A percentile compares a stretch with the other conserved stretches of the same genome.
These are phyloP conservation scores for Echeveria elegans DNA, from an alignment of 164 flowering plant genomes.

Conservation along the genomic window DNA sequence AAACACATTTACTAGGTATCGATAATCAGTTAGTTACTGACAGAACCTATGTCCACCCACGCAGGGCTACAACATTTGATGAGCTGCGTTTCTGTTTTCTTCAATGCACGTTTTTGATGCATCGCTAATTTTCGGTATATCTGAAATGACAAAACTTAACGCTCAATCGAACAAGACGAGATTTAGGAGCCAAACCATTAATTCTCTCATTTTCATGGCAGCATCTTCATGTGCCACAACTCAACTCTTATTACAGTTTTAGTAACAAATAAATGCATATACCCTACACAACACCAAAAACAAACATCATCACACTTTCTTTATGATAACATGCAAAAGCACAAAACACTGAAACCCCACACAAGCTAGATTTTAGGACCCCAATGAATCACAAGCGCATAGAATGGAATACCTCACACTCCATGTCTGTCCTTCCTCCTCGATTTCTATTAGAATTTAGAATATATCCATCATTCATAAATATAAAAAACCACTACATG, in stretches of 20 bases:
- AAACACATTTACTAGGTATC: not conserved
- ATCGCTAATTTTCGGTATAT: too few relatives aligned
- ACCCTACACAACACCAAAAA: not conserved
- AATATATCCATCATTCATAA: not conserved
- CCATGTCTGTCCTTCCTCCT: too few relatives aligned
- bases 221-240: not conserved
- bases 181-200: not conserved
- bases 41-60: too few relatives aligned
- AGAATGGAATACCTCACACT: too few relatives aligned
- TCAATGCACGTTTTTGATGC: too few relatives aligned
- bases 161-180: not conserved
- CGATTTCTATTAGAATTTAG: too few relatives aligned
- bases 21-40: too few relatives aligned
- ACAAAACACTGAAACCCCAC: slow-evolving; percentile 1
- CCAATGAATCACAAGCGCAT: too few relatives aligned
- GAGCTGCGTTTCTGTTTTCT: too few relatives aligned
- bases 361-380: not conserved
- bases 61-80: too few relatives aligned
- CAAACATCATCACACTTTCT: not conserved
- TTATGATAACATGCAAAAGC: not conserved
- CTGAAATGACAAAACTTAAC: not conserved
- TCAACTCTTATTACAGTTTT: too few relatives aligned
- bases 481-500: not conserved
- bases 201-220: not conserved
- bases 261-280: not conserved